A percentile compares a stretch with the other conserved stretches of the same genome.
Evolutionary conservation across 1,139 yeast genomes (phyloP).

Genomic region (Magnusiomyces tetraspermus): DNA sequence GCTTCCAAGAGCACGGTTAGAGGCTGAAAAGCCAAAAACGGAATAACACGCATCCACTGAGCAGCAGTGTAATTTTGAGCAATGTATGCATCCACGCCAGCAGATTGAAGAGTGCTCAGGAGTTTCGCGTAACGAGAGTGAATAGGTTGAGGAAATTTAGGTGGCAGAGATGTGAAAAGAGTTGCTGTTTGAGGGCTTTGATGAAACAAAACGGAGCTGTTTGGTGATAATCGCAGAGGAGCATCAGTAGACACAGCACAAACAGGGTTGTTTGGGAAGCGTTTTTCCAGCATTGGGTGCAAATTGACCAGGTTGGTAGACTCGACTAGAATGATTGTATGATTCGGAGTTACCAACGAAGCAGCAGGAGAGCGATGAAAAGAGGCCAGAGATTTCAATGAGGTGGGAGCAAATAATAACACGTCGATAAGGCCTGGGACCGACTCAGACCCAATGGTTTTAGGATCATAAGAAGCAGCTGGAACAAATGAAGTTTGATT

Average conservation of each 20-base stretch:
- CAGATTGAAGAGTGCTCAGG: constrained; percentile 7
- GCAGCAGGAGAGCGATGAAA: constrained; percentile 9
- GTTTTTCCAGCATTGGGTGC: constrained; percentile 24
- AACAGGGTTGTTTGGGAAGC: constrained; percentile 23
- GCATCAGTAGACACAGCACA: constrained; percentile 21
- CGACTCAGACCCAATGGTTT: neutral
- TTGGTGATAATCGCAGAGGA: constrained; percentile 15
- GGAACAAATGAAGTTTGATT: constrained; percentile 16
- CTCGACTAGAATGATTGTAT: constrained; percentile 28
- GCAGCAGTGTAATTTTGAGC: constrained; percentile 21
- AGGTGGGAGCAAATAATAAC: constrained; percentile 25
- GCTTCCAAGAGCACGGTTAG: constrained; percentile 64
- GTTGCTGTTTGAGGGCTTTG: constrained; percentile 16
- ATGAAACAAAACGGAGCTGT: constrained; percentile 9
- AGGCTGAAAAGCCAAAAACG: constrained; percentile 70
- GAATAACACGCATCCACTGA: constrained; percentile 81
- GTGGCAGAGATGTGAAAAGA: constrained; percentile 15
- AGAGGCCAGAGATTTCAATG: constrained; percentile 21
- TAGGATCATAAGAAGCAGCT: constrained; percentile 11
- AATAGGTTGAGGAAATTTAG: constrained; percentile 14
- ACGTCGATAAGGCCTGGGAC: constrained; percentile 17
- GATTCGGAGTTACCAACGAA: constrained; percentile 19
- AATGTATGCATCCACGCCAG: constrained; percentile 13
- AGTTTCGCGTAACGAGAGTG: constrained; percentile 2
- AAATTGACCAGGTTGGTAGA: constrained; percentile 26